phyloP scores from a whole-genome alignment of 176 grass and related monocot species.

The Themeda triandra region DNA sequence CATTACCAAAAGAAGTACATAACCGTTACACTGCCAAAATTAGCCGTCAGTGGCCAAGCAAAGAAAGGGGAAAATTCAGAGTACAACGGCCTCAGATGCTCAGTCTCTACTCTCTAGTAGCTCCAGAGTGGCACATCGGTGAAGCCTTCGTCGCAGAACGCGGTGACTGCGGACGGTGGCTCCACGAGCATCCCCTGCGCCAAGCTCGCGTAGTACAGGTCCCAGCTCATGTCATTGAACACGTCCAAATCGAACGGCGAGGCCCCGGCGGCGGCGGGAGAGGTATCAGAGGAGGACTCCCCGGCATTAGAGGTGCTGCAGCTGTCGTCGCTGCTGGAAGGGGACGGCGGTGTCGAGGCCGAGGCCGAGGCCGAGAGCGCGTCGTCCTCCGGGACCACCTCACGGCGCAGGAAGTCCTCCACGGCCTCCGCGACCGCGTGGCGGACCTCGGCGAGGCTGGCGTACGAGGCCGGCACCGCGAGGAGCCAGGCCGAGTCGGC shows the following conservation, averaged over 20 bases:
- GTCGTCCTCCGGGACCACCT: not conserved
- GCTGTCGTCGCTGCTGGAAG: not conserved
- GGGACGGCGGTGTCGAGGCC: not conserved
- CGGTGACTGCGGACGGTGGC: not conserved
- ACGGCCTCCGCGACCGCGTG: conserved; percentile 22
- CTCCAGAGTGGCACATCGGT: conserved; percentile 33
- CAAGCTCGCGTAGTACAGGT: conserved; percentile 68
- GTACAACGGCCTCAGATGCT: not conserved
- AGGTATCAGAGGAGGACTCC: conserved; percentile 21
- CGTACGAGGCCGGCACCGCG: not conserved
- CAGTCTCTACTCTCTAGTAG: conserved; percentile 35
- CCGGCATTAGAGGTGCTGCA: not conserved
- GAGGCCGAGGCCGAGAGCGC: not conserved
- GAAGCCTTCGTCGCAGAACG: not conserved
- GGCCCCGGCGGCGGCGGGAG: not conserved
- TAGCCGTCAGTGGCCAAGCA: not conserved
- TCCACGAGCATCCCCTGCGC: conserved; percentile 55
- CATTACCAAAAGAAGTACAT: not conserved
- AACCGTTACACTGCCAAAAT: not conserved
- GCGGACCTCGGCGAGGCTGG: conserved; percentile 16
- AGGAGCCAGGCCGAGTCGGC: conserved; percentile 3
- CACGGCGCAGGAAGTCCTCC: not conserved
- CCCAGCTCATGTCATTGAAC: conserved; percentile 49
- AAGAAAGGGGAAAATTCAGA: not conserved
- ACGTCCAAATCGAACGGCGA: conserved; percentile 25